Base-by-base conservation (phyloP, 352 stramenopile genomes). In the Phytophthora fragariaefolia region DNA sequence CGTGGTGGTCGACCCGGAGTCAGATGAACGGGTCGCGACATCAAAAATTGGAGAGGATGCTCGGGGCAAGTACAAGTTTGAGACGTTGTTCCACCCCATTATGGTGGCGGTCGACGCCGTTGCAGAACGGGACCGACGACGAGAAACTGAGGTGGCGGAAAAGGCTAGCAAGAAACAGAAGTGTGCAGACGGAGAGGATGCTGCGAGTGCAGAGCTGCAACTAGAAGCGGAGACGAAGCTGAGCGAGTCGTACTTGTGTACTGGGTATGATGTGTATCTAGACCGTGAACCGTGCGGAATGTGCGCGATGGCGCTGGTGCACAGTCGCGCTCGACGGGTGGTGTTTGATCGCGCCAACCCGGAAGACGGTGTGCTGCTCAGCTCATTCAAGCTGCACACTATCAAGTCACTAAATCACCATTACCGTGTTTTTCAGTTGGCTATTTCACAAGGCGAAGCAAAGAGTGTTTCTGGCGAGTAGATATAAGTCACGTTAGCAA, bases 271-370 rank as follows among this genome's bases (percentile, higher is more conserved):
- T 40, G 71, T 96, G 38, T 97, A 93, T 51, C 18, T 96, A 20
- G 89, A 96, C 53, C 57, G 72, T 23, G 91, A 97, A 71, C 91
- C 91, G 40, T 97, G 90, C 43, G 74, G 74, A 15, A 96, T 97
- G 89, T 97, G 90, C 54, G 85, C 91, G 1, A 97, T 97, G 91
- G 91, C 90, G 7, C 77, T 97, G 1, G 71, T 97, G 3, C 91
- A 97, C 78, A 95, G 85, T 63, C 86, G 91, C 49, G 79, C 83
- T 24, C 82, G 87, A 0, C 83, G 89, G 27, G 88, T 97, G 8
- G 71, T 96, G 12, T 97, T 96, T 63, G 50, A 68, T n/a, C 34
- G 63, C 12, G 62, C 50, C 6, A 96, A 96, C 58, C 42, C 67
- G 6, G 61, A 66, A 0, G 74, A 86, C 58, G 91, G 91, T 7